Conservation (phyloP, 345 rosid genomes). For the Arabidopsis thaliana region TAIR10.1 NC_003074.8:20609501-20610000, state of each 20-base stretch:
- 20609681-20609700: background rate
- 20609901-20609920: too few species aligned
- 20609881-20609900: too few species aligned
- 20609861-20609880: background rate
- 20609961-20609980: background rate
- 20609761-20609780: background rate
- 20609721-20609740: too few species aligned
- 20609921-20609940: background rate
- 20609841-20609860: background rate
- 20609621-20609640: background rate
- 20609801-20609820: background rate
- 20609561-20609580: too few species aligned
- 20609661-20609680: background rate
- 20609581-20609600: too few species aligned
- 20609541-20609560: too few species aligned
- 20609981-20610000: background rate
- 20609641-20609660: background rate
- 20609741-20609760: too few species aligned
- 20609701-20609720: background rate
- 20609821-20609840: background rate
- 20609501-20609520: too few species aligned
- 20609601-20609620: too few species aligned
- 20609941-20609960: background rate
- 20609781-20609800: background rate
- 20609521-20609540: too few species aligned